Evolutionary conservation across 768 basidiomycete species (phyloP).

Genomic region (Kwoniella mangroviensis): DNA sequence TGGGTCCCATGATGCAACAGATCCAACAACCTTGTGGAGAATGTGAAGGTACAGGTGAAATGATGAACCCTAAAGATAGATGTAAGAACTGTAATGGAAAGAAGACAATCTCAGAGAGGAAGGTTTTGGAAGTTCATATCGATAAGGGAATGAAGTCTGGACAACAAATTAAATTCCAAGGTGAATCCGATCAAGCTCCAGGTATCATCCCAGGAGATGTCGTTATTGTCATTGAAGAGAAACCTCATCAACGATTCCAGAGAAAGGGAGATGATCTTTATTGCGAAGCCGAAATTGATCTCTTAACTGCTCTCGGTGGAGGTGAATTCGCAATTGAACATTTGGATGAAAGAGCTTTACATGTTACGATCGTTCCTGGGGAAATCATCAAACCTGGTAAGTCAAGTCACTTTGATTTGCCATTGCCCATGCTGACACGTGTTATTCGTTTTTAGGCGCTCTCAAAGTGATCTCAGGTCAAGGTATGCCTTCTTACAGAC

Average conservation of each 20-base stretch:
- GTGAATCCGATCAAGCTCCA: constrained; percentile 90
- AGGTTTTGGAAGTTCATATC: constrained; percentile 83
- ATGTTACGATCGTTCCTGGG: constrained; percentile 80
- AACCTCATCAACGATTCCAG: constrained; percentile 75
- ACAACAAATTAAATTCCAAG: constrained; percentile 88
- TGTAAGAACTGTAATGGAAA: constrained; percentile 90
- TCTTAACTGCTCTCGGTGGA: constrained; percentile 90
- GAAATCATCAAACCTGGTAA: constrained; percentile 91
- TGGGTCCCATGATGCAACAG: constrained; percentile 99
- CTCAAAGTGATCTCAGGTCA: constrained; percentile 90
- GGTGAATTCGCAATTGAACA: constrained; percentile 89
- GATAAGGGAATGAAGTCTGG: constrained; percentile 94
- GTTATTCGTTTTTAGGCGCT: constrained; percentile 64
- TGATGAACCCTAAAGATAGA: constrained; percentile 89
- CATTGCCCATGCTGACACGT: not conserved
- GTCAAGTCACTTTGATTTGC: no score
- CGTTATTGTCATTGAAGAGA: constrained; percentile 97
- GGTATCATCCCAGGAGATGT: constrained; percentile 87
- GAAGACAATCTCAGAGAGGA: constrained; percentile 91
- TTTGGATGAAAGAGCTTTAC: constrained; percentile 85
- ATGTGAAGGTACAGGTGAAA: constrained; percentile 89
- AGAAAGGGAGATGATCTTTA: constrained; percentile 85
- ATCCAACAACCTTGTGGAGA: constrained; percentile 94
- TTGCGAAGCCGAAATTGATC: constrained; percentile 85
- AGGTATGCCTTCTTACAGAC: constrained; percentile 98